phyloP scores from a whole-genome alignment of 2,329 filamentous ascomycete genomes.

The Dendrostoma leiphaemia region DNA sequence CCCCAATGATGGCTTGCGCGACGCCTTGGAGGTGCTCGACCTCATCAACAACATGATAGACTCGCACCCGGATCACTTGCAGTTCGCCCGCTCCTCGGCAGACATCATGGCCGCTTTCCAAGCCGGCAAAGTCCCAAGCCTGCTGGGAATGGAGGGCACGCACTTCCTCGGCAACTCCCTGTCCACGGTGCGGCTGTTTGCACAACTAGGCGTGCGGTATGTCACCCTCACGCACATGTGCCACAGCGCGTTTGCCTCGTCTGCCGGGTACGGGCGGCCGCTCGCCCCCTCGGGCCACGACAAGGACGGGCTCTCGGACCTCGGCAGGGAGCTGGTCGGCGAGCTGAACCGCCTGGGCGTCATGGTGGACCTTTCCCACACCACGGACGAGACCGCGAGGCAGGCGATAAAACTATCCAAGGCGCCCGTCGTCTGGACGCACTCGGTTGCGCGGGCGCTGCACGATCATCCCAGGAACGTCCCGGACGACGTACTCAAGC shows the following conservation, averaged over 20 bases:
- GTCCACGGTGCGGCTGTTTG: constrained; percentile 31
- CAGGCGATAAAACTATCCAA: constrained; percentile 25
- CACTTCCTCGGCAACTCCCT: constrained; percentile 34
- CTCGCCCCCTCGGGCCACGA: constrained; percentile 17
- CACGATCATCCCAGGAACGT: constrained; percentile 34
- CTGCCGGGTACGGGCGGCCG: constrained; percentile 24
- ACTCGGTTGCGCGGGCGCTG: constrained; percentile 26
- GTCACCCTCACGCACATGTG: constrained; percentile 29
- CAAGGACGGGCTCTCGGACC: constrained; percentile 25
- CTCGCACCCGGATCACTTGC: constrained; percentile 5
- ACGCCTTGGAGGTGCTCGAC: constrained; percentile 22
- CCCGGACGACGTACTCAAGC: constrained; percentile 36
- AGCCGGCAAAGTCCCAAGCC: constrained; percentile 25
- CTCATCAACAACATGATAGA: constrained; percentile 14
- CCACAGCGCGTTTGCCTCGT: constrained; percentile 28
- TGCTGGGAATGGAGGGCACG: constrained; percentile 30
- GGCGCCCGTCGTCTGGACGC: constrained; percentile 32
- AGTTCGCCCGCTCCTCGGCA: constrained; percentile 17
- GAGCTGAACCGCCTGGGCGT: constrained; percentile 36
- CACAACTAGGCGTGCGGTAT: constrained; percentile 33
- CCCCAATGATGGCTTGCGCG: constrained; percentile 24
- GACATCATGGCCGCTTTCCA: constrained; percentile 23
- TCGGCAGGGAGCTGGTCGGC: constrained; percentile 26
- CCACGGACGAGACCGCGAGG: constrained; percentile 24
- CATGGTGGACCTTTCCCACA: constrained; percentile 31